Conservation (phyloP, 495 filamentous ascomycete genomes). For the Penicillium desertorum region DNA sequence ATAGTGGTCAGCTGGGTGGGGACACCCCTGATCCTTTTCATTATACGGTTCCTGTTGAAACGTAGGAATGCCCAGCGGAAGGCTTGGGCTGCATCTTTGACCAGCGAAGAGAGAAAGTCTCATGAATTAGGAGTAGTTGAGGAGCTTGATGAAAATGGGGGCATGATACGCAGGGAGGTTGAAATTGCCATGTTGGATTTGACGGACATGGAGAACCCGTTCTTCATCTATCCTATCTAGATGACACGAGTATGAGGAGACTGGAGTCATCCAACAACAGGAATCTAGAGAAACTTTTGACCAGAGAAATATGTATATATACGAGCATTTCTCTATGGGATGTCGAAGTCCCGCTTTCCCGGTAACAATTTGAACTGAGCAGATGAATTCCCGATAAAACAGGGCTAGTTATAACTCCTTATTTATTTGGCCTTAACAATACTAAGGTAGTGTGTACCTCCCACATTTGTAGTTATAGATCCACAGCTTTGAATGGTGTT, state of each 20-base stretch:
- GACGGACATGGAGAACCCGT: slow-evolving; percentile 31
- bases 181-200: slow-evolving; percentile 28
- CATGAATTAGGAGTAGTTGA: slow-evolving; percentile 8
- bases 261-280: neutral
- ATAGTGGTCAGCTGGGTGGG: slow-evolving; percentile 29
- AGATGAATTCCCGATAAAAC: too few relatives aligned
- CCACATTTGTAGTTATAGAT: too few relatives aligned
- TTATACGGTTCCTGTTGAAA: slow-evolving; percentile 21
- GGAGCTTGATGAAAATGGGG: slow-evolving; percentile 21
- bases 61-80: slow-evolving; percentile 10
- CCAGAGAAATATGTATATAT: neutral
- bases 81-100: neutral
- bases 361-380: too few relatives aligned
- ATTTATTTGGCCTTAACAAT: too few relatives aligned
- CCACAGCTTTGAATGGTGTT: too few relatives aligned
- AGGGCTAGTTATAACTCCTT: too few relatives aligned
- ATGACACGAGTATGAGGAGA: neutral
- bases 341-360: neutral
- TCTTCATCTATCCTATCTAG: slow-evolving; percentile 24
- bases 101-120: slow-evolving; percentile 3
- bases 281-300: neutral
- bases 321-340: neutral
- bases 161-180: slow-evolving; percentile 17
- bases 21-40: slow-evolving; percentile 19
- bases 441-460: too few relatives aligned